Evolutionary conservation across 2,329 filamentous ascomycete species (phyloP).

Genomic region (Leptodontidium sp.): DNA sequence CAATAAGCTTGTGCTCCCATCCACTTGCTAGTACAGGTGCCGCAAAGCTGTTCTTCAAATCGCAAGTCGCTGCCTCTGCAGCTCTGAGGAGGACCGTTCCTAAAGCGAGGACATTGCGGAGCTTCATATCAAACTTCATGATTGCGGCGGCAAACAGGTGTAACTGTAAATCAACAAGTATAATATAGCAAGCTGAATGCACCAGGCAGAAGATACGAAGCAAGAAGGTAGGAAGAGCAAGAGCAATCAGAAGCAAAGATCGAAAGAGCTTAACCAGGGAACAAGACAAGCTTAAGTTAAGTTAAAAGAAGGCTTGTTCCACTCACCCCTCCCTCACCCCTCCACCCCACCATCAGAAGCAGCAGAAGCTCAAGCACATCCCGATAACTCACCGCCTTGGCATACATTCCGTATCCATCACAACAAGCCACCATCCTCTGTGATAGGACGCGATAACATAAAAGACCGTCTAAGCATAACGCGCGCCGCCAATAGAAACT

Average conservation of each 20-base stretch:
- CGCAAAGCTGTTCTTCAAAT: constrained; percentile 35
- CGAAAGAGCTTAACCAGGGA: background rate
- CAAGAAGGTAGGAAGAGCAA: too few species aligned
- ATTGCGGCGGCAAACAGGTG: constrained; percentile 6
- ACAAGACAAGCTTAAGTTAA: constrained; percentile 1
- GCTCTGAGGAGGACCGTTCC: constrained; percentile 15
- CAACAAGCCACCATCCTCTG: constrained; percentile 5
- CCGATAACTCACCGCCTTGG: constrained; percentile 11
- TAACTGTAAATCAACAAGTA: background rate
- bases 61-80: constrained; percentile 28
- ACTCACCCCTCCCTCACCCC: too few species aligned
- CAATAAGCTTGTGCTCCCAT: constrained; percentile 44
- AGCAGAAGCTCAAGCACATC: constrained; percentile 6
- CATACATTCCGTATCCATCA: background rate
- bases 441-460: constrained; percentile 9
- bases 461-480: constrained; percentile 11
- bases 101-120: constrained; percentile 20
- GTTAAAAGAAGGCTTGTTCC: background rate
- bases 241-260: too few species aligned
- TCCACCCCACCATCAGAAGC: constrained; percentile 1
- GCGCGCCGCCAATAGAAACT: background rate
- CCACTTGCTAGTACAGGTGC: constrained; percentile 40
- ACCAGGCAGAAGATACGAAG: too few species aligned
- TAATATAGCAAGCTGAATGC: background rate
- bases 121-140: constrained; percentile 23